A percentile compares a stretch with the other conserved stretches of the same genome.
Conservation (phyloP, 768 basidiomycete genomes). For the Serendipita sp. region DNA sequence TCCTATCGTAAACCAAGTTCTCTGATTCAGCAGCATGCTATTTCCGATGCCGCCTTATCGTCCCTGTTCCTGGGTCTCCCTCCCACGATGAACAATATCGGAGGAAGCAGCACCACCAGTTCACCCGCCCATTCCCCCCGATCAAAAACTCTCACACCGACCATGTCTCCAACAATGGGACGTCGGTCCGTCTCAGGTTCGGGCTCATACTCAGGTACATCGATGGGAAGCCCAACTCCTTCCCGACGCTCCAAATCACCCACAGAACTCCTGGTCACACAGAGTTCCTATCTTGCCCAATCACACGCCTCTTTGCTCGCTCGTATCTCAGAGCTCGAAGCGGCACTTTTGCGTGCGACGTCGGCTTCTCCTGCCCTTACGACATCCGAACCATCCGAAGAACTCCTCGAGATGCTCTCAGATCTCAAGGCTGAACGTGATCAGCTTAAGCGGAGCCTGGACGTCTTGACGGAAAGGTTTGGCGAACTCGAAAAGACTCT, state of each 20-base stretch:
- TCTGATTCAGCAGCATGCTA: not conserved
- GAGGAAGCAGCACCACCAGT: not conserved
- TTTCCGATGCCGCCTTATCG: not conserved
- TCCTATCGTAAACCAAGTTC: slow-evolving; percentile 29
- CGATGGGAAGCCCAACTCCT: slow-evolving; percentile 6
- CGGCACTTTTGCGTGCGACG: slow-evolving; percentile 35
- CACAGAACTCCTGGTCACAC: slow-evolving; percentile 28
- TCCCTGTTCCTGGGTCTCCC: not conserved
- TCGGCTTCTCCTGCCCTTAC: slow-evolving; percentile 17
- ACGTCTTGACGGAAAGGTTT: slow-evolving; percentile 71
- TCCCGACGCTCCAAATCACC: slow-evolving; percentile 4
- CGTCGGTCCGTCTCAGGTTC: slow-evolving; percentile 1
- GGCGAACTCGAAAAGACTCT: slow-evolving; percentile 58
- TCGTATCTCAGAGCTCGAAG: slow-evolving; percentile 69
- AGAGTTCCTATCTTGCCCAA: slow-evolving; percentile 75
- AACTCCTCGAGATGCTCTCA: slow-evolving; percentile 57
- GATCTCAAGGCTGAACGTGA: slow-evolving; percentile 82
- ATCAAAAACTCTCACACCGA: slow-evolving; percentile 58
- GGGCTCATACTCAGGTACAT: not conserved
- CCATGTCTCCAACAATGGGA: slow-evolving; percentile 27
- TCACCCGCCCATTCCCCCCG: slow-evolving; percentile 31
- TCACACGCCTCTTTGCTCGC: slow-evolving; percentile 69
- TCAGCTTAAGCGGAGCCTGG: slow-evolving; percentile 72
- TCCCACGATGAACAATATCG: not conserved
- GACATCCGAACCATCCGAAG: slow-evolving; percentile 44